Percentiles rank a stretch among this genome's conserved stretches.
Evolutionary conservation across 2,329 filamentous ascomycete species (phyloP).

Genomic region (Aspergillus quadrilineatus): DNA sequence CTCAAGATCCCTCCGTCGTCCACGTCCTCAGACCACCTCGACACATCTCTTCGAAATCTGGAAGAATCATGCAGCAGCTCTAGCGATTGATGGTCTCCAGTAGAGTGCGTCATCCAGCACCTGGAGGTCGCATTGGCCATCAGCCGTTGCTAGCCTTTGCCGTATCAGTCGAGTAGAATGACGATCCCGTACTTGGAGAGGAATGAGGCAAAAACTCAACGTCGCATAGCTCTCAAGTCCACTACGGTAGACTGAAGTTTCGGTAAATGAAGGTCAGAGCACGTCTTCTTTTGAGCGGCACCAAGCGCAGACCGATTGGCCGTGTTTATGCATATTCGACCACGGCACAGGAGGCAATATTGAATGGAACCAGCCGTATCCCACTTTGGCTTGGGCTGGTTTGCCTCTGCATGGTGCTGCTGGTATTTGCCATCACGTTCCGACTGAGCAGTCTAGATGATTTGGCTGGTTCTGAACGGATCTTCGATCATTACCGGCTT

Average conservation of each 20-base stretch:
- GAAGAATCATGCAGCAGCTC: background rate
- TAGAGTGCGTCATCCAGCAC: constrained; percentile 10
- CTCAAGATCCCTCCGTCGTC: background rate
- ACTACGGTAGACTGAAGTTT: background rate
- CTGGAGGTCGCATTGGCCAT: constrained; percentile 13
- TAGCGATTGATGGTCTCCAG: background rate
- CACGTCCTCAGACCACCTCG: background rate
- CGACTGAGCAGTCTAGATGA: background rate
- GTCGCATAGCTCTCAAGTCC: background rate
- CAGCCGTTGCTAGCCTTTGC: constrained; percentile 10
- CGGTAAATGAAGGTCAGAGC: background rate
- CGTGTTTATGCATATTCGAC: constrained; percentile 11
- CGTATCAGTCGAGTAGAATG: constrained; percentile 9
- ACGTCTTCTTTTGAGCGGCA: background rate
- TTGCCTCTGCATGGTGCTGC: background rate
- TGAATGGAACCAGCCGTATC: constrained; percentile 11
- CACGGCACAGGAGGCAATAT: constrained; percentile 10
- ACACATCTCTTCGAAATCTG: background rate
- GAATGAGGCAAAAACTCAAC: constrained; percentile 9
- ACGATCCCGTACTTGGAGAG: constrained; percentile 13
- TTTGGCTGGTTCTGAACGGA: background rate
- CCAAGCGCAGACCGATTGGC: constrained; percentile 5
- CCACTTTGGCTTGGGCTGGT: background rate
- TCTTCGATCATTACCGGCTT: background rate
- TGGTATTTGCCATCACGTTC: constrained; percentile 7